Percentiles rank a stretch among this genome's conserved stretches.
phyloP scores from a whole-genome alignment of 345 rosid species.

The Cardamine chenopodiifolia region DNA sequence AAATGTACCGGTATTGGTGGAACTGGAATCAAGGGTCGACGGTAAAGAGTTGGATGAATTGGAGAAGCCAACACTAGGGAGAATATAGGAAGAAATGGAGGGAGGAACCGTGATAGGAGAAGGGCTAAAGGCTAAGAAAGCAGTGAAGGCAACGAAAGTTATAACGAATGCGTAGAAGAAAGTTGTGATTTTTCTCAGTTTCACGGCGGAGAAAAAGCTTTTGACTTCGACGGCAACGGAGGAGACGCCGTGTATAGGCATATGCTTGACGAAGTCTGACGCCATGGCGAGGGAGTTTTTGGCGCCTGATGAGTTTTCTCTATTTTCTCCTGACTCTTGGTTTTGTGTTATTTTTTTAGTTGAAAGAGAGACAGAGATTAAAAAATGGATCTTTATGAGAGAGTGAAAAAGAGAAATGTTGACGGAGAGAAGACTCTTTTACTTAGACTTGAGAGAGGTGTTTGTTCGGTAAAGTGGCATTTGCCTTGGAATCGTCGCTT shows the following conservation, averaged over 20 bases:
- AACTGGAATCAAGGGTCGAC: neutral
- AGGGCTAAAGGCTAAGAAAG: constrained; percentile 68
- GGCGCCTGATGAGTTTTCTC: constrained; percentile 18
- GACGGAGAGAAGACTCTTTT: constrained; percentile 17
- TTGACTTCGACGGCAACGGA: constrained; percentile 45
- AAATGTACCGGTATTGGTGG: neutral
- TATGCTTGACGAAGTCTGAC: constrained; percentile 56
- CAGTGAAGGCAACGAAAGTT: constrained; percentile 66
- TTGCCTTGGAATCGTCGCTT: constrained; percentile 35
- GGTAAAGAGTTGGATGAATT: constrained; percentile 11
- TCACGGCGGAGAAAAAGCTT: constrained; percentile 50
- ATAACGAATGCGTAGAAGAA: constrained; percentile 67
- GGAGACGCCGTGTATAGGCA: constrained; percentile 49
- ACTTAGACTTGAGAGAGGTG: constrained; percentile 23
- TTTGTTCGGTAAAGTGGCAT: constrained; percentile 33
- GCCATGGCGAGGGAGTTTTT: constrained; percentile 47
- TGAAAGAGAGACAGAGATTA: constrained; percentile 7
- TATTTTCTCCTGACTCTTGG: neutral
- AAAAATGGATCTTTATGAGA: neutral
- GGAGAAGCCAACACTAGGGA: constrained; percentile 47
- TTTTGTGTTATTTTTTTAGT: neutral
- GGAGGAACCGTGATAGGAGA: constrained; percentile 52
- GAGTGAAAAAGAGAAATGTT: neutral
- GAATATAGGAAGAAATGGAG: constrained; percentile 58
- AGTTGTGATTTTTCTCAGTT: constrained; percentile 57